These are phyloP conservation scores for Catharanthus roseus DNA, from an alignment of 257 asterid species.

Conservation along the genomic window DNA sequence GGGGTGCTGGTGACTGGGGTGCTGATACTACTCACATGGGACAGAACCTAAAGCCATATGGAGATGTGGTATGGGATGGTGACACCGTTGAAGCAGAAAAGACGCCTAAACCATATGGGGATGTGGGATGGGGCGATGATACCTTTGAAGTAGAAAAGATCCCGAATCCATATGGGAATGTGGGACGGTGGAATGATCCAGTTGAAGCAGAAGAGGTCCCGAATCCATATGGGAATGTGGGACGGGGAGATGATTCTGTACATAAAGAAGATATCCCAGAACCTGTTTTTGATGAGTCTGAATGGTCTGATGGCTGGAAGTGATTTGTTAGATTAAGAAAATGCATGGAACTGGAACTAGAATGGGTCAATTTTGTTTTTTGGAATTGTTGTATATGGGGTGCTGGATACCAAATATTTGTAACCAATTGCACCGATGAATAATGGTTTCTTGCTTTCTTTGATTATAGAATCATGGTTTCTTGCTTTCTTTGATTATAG, in stretches of 20 bases:
- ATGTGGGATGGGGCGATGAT: slow-evolving; percentile 27
- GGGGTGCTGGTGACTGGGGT: slow-evolving; percentile 18
- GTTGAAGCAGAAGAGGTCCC: slow-evolving; percentile 13
- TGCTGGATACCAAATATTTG: not conserved
- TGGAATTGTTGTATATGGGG: not conserved
- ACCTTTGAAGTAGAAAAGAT: no score
- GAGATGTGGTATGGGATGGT: not conserved
- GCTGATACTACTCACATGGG: slow-evolving; percentile 3
- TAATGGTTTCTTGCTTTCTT: not conserved
- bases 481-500: no score
- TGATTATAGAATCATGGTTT: not conserved
- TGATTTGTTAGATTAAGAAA: not conserved
- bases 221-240: slow-evolving; percentile 19
- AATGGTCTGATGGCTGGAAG: slow-evolving; percentile 41
- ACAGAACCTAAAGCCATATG: no score
- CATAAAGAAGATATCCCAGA: slow-evolving; percentile 12
- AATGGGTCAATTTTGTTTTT: no score
- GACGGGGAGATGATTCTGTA: slow-evolving; percentile 14
- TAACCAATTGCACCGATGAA: not conserved
- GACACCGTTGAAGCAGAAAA: slow-evolving; percentile 1
- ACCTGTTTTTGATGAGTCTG: slow-evolving; percentile 28
- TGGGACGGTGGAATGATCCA: slow-evolving; percentile 19
- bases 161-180: no score
- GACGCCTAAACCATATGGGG: not conserved
- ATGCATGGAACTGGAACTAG: not conserved